Evolutionary conservation across 306 rosid genomes (phyloP).

Genomic region (Neltuma alba): DNA sequence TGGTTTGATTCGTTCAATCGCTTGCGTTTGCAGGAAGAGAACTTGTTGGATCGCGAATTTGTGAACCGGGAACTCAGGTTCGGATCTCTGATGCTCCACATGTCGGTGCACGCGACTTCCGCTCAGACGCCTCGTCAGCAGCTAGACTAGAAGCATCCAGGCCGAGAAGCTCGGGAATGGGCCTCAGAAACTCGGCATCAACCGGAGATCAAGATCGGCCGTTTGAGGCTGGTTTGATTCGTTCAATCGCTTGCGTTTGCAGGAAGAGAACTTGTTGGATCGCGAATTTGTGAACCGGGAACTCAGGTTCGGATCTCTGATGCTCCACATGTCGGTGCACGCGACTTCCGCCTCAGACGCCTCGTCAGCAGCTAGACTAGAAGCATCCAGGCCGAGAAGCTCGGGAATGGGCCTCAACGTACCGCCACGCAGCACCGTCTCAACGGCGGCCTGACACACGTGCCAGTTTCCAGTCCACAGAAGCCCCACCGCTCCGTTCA

Average conservation of each 20-base stretch:
- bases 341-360: conserved; percentile 69
- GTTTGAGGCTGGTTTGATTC: conserved; percentile 40
- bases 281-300: conserved; percentile 48
- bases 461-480: conserved; percentile 93
- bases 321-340: conserved; percentile 54
- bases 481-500: conserved; percentile 85
- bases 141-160: conserved; percentile 40
- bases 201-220: conserved; percentile 76
- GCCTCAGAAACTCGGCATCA: conserved; percentile 68
- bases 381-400: conserved; percentile 42
- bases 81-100: conserved; percentile 57
- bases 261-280: conserved; percentile 37
- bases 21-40: conserved; percentile 51
- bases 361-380: conserved; percentile 53
- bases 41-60: conserved; percentile 45
- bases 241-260: conserved; percentile 59
- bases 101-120: conserved; percentile 59
- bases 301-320: conserved; percentile 51
- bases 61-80: conserved; percentile 45
- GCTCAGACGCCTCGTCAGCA: conserved; percentile 69
- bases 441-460: conserved; percentile 90
- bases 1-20: conserved; percentile 46
- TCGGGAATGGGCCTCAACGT: conserved; percentile 66
- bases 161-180: conserved; percentile 63
- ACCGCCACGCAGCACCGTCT: conserved; percentile 84